Evolutionary conservation across 148 eudicot species (phyloP).

Genomic region (Chenopodium berlandieri): DNA sequence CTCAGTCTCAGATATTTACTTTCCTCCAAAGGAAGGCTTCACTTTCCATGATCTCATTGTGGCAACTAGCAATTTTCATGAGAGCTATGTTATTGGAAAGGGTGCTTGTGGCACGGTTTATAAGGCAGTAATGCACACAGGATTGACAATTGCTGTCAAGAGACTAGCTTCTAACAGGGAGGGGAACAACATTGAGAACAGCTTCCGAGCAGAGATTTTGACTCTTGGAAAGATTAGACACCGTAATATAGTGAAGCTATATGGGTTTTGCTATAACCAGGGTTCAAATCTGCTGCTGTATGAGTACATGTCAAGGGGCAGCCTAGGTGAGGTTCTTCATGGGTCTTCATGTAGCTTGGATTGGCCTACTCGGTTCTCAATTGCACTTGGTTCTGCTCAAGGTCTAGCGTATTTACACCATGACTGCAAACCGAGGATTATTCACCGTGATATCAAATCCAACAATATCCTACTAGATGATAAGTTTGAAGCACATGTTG

Average conservation of each 20-base stretch:
- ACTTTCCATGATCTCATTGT: conserved; percentile 81
- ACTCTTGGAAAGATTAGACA: conserved; percentile 94
- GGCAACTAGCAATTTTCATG: conserved; percentile 78
- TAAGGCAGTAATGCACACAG: conserved; percentile 76
- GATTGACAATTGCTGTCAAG: conserved; percentile 75
- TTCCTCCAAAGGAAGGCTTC: conserved; percentile 89
- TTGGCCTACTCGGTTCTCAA: conserved; percentile 73
- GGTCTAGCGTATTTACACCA: conserved; percentile 95
- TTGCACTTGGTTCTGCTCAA: conserved; percentile 94
- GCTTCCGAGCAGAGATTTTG: conserved; percentile 86
- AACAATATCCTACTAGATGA: conserved; percentile 87
- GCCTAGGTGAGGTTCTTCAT: conserved; percentile 90
- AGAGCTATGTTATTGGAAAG: conserved; percentile 64
- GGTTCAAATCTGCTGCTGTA: conserved; percentile 85
- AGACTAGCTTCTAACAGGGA: conserved; percentile 85
- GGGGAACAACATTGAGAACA: conserved; percentile 78
- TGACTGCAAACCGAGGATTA: conserved; percentile 92
- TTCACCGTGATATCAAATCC: conserved; percentile 93
- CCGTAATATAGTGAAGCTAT: conserved; percentile 87
- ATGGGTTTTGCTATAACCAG: conserved; percentile 90
- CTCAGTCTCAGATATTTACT: conserved; percentile 75
- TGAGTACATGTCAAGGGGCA: conserved; percentile 91
- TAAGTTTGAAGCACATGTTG: conserved; percentile 95
- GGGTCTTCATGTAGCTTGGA: conserved; percentile 56
- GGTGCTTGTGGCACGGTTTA: conserved; percentile 94